Base-by-base conservation (phyloP, 495 filamentous ascomycete genomes). In the Haplographium delicatum region DNA sequence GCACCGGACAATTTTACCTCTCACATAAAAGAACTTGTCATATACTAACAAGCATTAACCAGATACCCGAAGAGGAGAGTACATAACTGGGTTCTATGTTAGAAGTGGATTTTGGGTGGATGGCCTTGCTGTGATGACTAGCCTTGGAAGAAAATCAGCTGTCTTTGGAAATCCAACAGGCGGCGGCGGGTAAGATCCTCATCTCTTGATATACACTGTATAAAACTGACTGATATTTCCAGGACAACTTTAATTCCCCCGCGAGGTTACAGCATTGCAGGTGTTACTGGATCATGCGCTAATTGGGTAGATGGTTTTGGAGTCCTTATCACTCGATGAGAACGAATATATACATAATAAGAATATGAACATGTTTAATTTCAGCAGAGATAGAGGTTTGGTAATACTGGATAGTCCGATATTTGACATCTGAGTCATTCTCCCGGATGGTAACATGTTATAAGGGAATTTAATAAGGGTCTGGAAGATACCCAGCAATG, bases 211-310 rank as follows among this genome's bases (percentile, higher is more conserved):
- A 2, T 22, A 25, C 49, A 26, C 18, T 15, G 16, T 22, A 26
- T 22, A 23, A 33, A 3, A 5, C 7, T 16, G 31, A 39, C 53
- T 61, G 18, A 57, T 24, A 5, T 9, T 24, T 6, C 34, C 25
- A 97, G 91, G 39, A 86, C 89, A 64, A 93, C 85, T 6, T 73
- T 98, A 31, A 86, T 96, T 40, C 89, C 91, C 23, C 93, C 93
- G 20, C 78, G 87, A 53, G 91, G 91, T 35, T 96, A 89, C 66
- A 88, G 79, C 61, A 83, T 98, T 64, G 88, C 84, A 56, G 93
- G 93, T 33, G 71, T 96, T 53, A 85, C 86, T 10, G 93, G 93
- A 33, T 88, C 86, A 51, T 89, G 80, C 58, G 88, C 74, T 11
- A 61, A 78, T 50, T 96, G 88, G 88, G 62, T 98, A 24, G 90